A percentile compares a stretch with the other conserved stretches of the same genome.
These are phyloP conservation scores for Metrosideros polymorpha DNA, from an alignment of 441 rosid species.

Conservation along the genomic window DNA sequence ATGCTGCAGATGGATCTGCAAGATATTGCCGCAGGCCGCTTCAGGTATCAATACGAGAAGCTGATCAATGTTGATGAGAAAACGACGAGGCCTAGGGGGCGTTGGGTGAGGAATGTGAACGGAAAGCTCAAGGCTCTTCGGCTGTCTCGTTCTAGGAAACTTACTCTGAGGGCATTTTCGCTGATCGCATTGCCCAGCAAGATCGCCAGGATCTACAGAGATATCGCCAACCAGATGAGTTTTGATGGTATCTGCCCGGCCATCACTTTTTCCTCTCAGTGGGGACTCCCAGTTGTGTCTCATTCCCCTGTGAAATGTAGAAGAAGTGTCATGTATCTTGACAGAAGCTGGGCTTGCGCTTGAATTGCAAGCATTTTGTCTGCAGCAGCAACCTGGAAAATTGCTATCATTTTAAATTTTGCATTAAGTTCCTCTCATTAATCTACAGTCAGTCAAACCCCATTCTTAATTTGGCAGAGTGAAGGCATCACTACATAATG, in stretches of 20 bases:
- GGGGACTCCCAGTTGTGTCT: conserved; percentile 51
- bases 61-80: conserved; percentile 9
- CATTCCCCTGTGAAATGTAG: conserved; percentile 15
- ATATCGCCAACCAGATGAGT: conserved; percentile 21
- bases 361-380: neutral
- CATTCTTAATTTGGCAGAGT: neutral
- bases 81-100: conserved; percentile 12
- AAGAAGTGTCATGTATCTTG: neutral
- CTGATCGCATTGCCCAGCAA: conserved; percentile 9
- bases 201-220: conserved; percentile 23
- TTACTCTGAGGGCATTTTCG: conserved; percentile 19
- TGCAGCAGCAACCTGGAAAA: neutral
- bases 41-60: neutral
- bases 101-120: conserved; percentile 24
- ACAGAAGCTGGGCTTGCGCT: neutral
- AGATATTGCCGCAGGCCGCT: neutral
- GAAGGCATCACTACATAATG: neutral
- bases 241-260: conserved; percentile 36
- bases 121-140: conserved; percentile 31
- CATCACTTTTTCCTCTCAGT: conserved; percentile 46
- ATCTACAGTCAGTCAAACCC: neutral
- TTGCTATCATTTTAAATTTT: neutral
- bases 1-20: neutral
- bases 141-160: conserved; percentile 24
- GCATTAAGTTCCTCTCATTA: neutral